phyloP scores from a whole-genome alignment of 1,284 basidiomycete genomes.

The Tylopilus sp. region DNA sequence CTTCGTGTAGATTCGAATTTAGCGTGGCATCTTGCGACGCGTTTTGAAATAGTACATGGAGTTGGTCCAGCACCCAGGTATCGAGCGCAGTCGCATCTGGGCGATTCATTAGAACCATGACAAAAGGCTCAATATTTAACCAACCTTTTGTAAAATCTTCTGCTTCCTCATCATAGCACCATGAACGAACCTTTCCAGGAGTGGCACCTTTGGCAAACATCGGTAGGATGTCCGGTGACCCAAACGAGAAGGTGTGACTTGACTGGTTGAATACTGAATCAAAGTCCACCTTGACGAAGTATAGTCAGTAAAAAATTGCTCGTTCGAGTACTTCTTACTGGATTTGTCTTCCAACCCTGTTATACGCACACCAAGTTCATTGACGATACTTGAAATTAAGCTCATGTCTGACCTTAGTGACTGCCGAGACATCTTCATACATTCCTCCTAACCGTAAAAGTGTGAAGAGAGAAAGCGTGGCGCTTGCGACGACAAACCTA shows the following conservation, averaged over 20 bases:
- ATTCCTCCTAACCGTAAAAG: conserved; percentile 57
- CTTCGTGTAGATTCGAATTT: conserved; percentile 46
- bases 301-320: conserved; percentile 7
- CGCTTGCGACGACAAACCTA: conserved; percentile 48
- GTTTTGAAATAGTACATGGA: conserved; percentile 59
- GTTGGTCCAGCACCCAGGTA: conserved; percentile 73
- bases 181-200: conserved; percentile 68
- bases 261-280: conserved; percentile 90
- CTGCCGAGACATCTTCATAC: conserved; percentile 92
- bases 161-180: conserved; percentile 75
- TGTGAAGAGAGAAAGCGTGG: conserved; percentile 5
- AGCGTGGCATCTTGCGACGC: conserved; percentile 53
- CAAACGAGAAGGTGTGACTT: conserved; percentile 76
- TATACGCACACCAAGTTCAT: conserved; percentile 7
- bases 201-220: conserved; percentile 82
- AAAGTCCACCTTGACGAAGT: conserved; percentile 62
- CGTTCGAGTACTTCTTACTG: conserved; percentile 43
- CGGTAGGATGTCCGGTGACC: conserved; percentile 86
- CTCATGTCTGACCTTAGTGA: conserved; percentile 61
- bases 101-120: conserved; percentile 1
- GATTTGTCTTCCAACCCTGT: conserved; percentile 88
- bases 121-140: neutral
- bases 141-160: conserved; percentile 83
- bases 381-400: neutral
- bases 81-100: conserved; percentile 78